Evolutionary conservation across 2,329 filamentous ascomycete genomes (phyloP), one percentile per base, ranked within the genome.

Genomic region (Gaeumannomyces sp.): DNA sequence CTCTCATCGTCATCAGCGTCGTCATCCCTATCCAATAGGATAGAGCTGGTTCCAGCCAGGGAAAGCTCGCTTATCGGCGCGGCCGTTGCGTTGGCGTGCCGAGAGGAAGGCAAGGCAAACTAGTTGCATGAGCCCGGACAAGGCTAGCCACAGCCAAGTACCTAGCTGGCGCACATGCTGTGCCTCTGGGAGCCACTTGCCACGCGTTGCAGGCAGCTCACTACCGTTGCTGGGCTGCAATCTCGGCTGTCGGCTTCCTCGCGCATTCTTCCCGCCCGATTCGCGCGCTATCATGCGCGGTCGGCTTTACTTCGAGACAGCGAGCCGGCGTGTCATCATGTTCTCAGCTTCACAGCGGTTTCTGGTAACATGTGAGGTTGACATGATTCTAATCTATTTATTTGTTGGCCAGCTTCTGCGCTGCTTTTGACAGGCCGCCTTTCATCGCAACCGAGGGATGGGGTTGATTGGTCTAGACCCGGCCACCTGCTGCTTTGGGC

Each of bases 1-100:
- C 81, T 86, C 70, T 65, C 73, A 71, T 70, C 78, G 73, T 58
- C 62, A 19, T 27, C 31, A 25, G 10, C 29, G 53, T 33, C 56
- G 19, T 4, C 25, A 1, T 50, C 56, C 14, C n/a, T 33, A 25
- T 3, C 16, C 19, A 38, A 28, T 14, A 28, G 31, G 70, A 84
- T 92, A 28, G 82, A 84, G 63, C 80, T 93, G 29, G 86, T 90
- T 62, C 83, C 87, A 61, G 89, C 90, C 16, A 81, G 86, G 65
- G 90, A 93, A 76, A 92, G 89, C 71, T 91, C 89, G 1, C 81
- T 93, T 64, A 83, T 90, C 59, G 90, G 90, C 3, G 90, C 90
- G 4, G 90, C 90, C 1, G 89, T 93, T 19, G 88, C 90, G 2
- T 80, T 88, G 60, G 85, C 85, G 25, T 82, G 78, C 64, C 63